Percentiles rank a stretch among this genome's conserved stretches.
These are phyloP conservation scores for Russula griseocarnosa DNA, from an alignment of 768 basidiomycete species.

Conservation along the genomic window DNA sequence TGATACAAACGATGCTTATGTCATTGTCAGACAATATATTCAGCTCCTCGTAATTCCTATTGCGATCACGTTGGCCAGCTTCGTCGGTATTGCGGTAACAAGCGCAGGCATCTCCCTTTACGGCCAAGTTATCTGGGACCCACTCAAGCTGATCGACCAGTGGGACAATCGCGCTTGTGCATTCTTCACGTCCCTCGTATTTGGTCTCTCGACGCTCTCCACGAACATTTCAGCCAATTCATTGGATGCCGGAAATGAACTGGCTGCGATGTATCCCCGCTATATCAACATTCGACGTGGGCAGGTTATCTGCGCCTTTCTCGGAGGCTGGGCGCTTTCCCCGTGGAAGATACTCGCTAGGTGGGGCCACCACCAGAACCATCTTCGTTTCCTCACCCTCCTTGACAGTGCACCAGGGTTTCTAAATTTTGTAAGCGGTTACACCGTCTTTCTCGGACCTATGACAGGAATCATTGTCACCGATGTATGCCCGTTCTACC, in stretches of 20 bases:
- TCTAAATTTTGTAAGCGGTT: slow-evolving; percentile 74
- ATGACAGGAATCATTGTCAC: slow-evolving; percentile 71
- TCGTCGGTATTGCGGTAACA: slow-evolving; percentile 80
- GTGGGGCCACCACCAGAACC: slow-evolving; percentile 31
- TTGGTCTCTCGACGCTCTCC: slow-evolving; percentile 67
- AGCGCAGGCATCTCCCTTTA: slow-evolving; percentile 73
- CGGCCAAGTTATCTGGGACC: slow-evolving; percentile 67
- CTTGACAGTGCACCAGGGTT: slow-evolving; percentile 53
- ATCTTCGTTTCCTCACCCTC: neutral
- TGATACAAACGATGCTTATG: neutral
- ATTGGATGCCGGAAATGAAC: slow-evolving; percentile 74
- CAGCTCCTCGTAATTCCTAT: slow-evolving; percentile 74
- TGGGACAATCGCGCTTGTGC: slow-evolving; percentile 85
- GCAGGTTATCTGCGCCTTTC: slow-evolving; percentile 64
- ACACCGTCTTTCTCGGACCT: slow-evolving; percentile 82
- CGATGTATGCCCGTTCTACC: slow-evolving; percentile 41
- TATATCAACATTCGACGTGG: slow-evolving; percentile 83
- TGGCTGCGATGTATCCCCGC: slow-evolving; percentile 68
- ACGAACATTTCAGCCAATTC: slow-evolving; percentile 72
- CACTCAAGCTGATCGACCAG: slow-evolving; percentile 64
- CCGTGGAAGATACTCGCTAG: slow-evolving; percentile 80
- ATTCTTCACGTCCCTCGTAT: slow-evolving; percentile 77
- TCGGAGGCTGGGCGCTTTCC: slow-evolving; percentile 79
- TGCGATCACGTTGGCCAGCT: slow-evolving; percentile 71
- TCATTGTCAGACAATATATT: slow-evolving; percentile 54